Evolutionary conservation across 371 early-diverging fungal species (phyloP), one percentile per base, ranked within the genome.

Genomic region (Mucor indicus): DNA sequence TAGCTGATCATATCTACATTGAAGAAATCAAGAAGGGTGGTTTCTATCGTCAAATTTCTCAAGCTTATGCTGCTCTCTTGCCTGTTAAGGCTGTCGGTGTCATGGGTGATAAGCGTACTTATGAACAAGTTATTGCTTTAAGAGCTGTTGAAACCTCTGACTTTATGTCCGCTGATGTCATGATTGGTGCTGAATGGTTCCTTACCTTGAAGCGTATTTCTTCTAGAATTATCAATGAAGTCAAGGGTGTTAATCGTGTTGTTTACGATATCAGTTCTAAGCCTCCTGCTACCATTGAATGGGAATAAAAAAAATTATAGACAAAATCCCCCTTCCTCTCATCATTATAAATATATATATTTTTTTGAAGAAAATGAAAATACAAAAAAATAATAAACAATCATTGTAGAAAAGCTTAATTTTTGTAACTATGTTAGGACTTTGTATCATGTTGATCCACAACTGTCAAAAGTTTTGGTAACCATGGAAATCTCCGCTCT

Each of bases 101-200:
- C 44, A 98, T 96, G 98, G 98, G 98, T 57, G 98, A 98, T 69
- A 85, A 88, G 79, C 86, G 98, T 50, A 98, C 98, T 11, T 98
- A 98, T 55, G 98, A 98, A 76, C 96, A 98, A 77, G 93, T 93
- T 45, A 95, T 97, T 79, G 93, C 92, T 33, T 83, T 97, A 55
- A 86, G 98, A 52, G 96, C 96, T 23, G 96, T 97, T 33, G 95
- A 95, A 64, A 90, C 93, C 53, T 87, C 83, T 47, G 98, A 97
- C 68, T 97, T 95, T 61, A 97, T 97, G 98, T 95, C 98, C 32
- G 98, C 98, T 20, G 98, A 97, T 68, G 93, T 95, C 87, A 92
- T 81, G 54, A 57, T 62, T 44, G 58, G 62, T 43, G 73, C 71
- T 19, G 77, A 76, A 62, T 76, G 77, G 77, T 70, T 73, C 57